Percentiles rank a stretch among this genome's conserved stretches.
These are phyloP conservation scores for Sextonia rubra DNA, from an alignment of 164 flowering plant genomes.

Conservation along the genomic window DNA sequence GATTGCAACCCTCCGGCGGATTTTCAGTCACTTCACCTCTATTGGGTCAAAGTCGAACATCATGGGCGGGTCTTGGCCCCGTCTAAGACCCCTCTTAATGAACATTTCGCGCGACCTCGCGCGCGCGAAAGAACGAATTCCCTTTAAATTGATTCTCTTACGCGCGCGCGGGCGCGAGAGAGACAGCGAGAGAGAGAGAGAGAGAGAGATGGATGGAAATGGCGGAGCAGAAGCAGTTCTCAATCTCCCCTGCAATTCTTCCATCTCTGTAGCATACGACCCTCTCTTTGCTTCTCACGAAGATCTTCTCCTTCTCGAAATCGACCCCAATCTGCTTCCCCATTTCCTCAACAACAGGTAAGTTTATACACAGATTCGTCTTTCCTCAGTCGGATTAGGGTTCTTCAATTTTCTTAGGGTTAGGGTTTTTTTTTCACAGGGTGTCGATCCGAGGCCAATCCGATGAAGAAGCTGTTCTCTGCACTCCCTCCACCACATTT, in stretches of 20 bases:
- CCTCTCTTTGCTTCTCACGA: conserved; percentile 65
- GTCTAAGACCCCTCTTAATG: too few relatives aligned
- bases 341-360: conserved; percentile 64
- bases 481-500: conserved; percentile 77
- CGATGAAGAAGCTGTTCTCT: conserved; percentile 85
- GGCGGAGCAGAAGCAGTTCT: conserved; percentile 71
- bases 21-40: too few relatives aligned
- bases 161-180: too few relatives aligned
- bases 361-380: neutral
- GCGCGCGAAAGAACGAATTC: too few relatives aligned
- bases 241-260: conserved; percentile 48
- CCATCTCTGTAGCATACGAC: conserved; percentile 63
- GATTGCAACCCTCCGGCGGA: too few relatives aligned
- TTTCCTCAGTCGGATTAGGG: neutral
- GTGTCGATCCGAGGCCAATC: conserved; percentile 66
- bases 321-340: conserved; percentile 73
- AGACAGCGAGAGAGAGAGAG: too few relatives aligned
- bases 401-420: neutral
- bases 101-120: too few relatives aligned
- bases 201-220: too few relatives aligned
- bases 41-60: too few relatives aligned
- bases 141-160: too few relatives aligned
- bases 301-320: conserved; percentile 76
- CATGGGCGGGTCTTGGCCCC: too few relatives aligned
- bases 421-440: conserved; percentile 22